Evolutionary conservation across 208 protist genomes (phyloP), one percentile per base, ranked within the genome.

Genomic region (Wallacemonas sp.): DNA sequence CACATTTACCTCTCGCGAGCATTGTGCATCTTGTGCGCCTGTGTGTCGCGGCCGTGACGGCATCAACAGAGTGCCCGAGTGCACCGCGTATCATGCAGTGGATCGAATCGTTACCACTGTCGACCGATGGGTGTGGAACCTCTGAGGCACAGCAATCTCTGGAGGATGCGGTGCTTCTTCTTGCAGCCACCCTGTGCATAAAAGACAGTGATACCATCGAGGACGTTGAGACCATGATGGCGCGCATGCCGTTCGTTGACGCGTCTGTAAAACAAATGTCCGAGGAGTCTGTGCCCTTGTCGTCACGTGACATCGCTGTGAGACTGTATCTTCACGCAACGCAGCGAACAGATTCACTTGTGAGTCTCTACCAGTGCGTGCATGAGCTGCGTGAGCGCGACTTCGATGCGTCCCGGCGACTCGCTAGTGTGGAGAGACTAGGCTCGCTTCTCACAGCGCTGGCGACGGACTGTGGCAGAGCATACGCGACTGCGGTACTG

Each of bases 371-470:
- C 30, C 44, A 28, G 2, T 47, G 24, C 27, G 30, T 69, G 15
- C 30, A 49, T 15, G 66, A 71, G 30, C 66, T 71, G 30, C 19
- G 54, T 2, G 56, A 58, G 27, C 38, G 66, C 2, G 41, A 42
- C 59, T 71, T 71, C 59, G 39, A 71, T 28, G 51, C 56, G 1
- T 33, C 41, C 14, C 36, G 47, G 17, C 56, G 66, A 8, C n/a
- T 71, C 19, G 39, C 27, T 9, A 71, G 66, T 49, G 22, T 62
- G n/a, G 34, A 65, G 39, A 42, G 59, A 2, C 3, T 65, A 3
- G n/a, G 36, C 5, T 22, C 8, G 0, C 11, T 71, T 3, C 26
- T 54, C 15, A 34, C 41, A 19, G 1, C n/a, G 9, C 27, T 45
- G 8, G 56, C 39, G 9, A 9, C 26, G 2, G 27, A 41, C 1